Percentiles rank a stretch among this genome's conserved stretches.
Evolutionary conservation across 768 basidiomycete genomes (phyloP).

Genomic region (Cyclocybe cylindracea): DNA sequence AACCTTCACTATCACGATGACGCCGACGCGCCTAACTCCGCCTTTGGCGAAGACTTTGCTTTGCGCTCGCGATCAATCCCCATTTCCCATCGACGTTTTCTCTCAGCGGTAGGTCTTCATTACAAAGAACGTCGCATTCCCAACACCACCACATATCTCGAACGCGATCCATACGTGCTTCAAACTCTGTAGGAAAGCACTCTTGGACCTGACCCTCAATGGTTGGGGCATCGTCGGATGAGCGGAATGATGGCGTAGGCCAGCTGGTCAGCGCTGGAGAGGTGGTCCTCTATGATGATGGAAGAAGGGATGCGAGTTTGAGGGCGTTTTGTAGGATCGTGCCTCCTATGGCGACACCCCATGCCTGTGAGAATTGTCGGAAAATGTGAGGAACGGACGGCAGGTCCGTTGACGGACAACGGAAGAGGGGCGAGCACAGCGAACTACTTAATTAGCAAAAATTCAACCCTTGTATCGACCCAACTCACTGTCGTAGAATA

Average conservation of each 20-base stretch:
- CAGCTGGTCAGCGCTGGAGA: constrained; percentile 39
- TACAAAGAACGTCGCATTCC: constrained; percentile 5
- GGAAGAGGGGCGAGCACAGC: constrained; percentile 49
- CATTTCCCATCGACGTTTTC: constrained; percentile 10
- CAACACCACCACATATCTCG: constrained; percentile 6
- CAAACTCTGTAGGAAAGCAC: constrained; percentile 9
- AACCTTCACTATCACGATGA: too few species aligned
- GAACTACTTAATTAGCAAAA: constrained; percentile 28
- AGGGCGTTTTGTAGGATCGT: constrained; percentile 54
- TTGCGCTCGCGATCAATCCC: constrained; percentile 12
- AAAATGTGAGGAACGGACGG: constrained; percentile 44
- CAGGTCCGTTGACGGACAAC: constrained; percentile 39
- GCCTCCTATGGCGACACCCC: constrained; percentile 51
- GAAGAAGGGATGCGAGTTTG: constrained; percentile 35
- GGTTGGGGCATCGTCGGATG: constrained; percentile 34
- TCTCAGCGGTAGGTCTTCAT: constrained; percentile 13
- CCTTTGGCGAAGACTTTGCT: background rate
- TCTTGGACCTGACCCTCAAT: constrained; percentile 1
- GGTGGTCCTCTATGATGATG: constrained; percentile 9
- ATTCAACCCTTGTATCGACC: background rate
- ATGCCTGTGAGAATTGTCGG: constrained; percentile 38
- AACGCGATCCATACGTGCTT: constrained; percentile 13
- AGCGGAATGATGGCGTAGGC: constrained; percentile 46
- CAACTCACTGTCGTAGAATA: constrained; percentile 16
- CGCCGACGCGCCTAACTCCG: too few species aligned